Evolutionary conservation across 495 filamentous ascomycete species (phyloP).

Genomic region (Penicillium coffeae): DNA sequence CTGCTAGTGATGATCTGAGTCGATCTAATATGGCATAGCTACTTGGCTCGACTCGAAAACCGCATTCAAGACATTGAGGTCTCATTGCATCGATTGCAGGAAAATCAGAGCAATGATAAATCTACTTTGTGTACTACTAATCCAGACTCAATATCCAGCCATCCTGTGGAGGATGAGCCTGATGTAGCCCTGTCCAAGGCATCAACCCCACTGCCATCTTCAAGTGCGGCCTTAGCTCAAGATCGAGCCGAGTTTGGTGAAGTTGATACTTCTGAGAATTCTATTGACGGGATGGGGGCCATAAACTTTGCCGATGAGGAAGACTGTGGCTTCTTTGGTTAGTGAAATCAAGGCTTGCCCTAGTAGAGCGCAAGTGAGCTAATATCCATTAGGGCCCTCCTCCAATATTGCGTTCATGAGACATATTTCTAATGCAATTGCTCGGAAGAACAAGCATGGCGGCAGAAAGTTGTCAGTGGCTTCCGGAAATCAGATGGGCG

Average conservation of each 20-base stretch:
- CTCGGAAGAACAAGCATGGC: constrained; percentile 6
- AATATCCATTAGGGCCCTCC: constrained; percentile 31
- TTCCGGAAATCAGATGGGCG: background rate
- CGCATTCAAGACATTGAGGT: constrained; percentile 2
- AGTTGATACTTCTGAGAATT: constrained; percentile 21
- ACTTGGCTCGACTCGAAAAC: constrained; percentile 3
- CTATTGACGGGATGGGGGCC: constrained; percentile 43
- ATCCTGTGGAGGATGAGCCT: background rate
- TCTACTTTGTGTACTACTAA: no score
- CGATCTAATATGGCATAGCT: background rate
- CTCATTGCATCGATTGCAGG: background rate
- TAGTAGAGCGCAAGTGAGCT: background rate
- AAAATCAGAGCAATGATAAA: background rate
- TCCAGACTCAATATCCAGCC: no score
- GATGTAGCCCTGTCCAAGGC: background rate
- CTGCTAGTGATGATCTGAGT: no score
- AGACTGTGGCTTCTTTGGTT: constrained; percentile 46
- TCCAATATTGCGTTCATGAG: constrained; percentile 47
- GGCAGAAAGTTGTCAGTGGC: background rate
- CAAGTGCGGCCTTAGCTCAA: background rate
- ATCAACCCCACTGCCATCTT: background rate
- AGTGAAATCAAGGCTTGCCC: background rate
- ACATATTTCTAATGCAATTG: constrained; percentile 29
- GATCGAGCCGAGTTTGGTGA: constrained; percentile 7
- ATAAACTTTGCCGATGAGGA: constrained; percentile 41